These are phyloP conservation scores for Nyctanthes arbortristis DNA, from an alignment of 257 asterid species.

Conservation along the genomic window DNA sequence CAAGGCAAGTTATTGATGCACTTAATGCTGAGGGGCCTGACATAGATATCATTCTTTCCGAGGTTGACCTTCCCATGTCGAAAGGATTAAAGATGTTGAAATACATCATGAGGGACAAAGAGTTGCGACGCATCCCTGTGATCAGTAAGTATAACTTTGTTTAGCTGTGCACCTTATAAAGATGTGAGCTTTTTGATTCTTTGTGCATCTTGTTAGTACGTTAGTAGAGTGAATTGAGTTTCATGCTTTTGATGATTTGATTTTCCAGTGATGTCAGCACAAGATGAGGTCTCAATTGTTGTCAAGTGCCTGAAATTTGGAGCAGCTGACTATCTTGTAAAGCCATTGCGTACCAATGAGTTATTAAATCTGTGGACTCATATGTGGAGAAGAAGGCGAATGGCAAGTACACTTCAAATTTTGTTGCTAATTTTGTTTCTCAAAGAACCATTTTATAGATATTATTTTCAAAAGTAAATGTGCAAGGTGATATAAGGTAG, in stretches of 20 bases:
- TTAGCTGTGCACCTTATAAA: too few species aligned
- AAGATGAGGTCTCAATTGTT: constrained; percentile 79
- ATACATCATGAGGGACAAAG: constrained; percentile 80
- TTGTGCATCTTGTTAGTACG: background rate
- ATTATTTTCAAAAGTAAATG: background rate
- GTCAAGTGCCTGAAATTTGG: constrained; percentile 92
- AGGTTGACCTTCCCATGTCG: constrained; percentile 90
- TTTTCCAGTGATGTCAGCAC: constrained; percentile 90
- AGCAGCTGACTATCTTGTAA: constrained; percentile 99
- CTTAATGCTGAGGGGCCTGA: constrained; percentile 88
- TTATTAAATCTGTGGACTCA: constrained; percentile 98
- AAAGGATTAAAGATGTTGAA: constrained; percentile 73
- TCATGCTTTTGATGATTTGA: constrained; percentile 8
- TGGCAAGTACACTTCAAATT: constrained; percentile 44
- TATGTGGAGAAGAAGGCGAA: constrained; percentile 97
- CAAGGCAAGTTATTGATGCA: constrained; percentile 94
- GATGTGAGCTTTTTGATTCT: too few species aligned
- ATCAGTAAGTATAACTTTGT: constrained; percentile 58
- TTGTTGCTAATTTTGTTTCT: constrained; percentile 2
- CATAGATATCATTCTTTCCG: constrained; percentile 85
- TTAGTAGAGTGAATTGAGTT: constrained; percentile 9
- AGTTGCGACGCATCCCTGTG: constrained; percentile 79
- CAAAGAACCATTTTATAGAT: background rate
- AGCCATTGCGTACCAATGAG: constrained; percentile 94
- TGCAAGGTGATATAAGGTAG: background rate